Base-by-base conservation (phyloP, 2,329 filamentous ascomycete genomes). In the Fusarium sp. region DNA sequence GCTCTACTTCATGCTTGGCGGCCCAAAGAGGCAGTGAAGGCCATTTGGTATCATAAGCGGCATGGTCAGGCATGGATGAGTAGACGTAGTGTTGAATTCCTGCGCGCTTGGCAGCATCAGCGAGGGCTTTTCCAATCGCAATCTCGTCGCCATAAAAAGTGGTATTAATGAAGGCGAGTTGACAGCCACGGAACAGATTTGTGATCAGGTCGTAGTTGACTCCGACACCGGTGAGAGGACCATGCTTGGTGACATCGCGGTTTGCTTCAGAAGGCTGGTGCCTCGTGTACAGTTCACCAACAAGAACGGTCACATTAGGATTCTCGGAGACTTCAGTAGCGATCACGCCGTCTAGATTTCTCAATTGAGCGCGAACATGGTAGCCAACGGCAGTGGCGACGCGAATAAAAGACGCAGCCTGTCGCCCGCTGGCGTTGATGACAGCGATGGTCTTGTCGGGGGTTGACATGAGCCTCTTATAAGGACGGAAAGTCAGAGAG, bases 81-180 rank as follows among this genome's bases (percentile, higher is more conserved):
- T 97, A 99, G 77, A 99, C 88, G 79, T 94, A 97, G 80, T 98
- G 96, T 74, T 94, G 89, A 46, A 98, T 88, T 50, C 92, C 90
- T 38, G 91, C 92, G 73, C 87, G 89, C 79, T 96, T 95, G 54
- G 95, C 95, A 15, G 93, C 94, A 76, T 97, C 92, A 62, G 94
- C 96, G 63, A 97, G 86, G 3, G 92, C 92, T 77, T 92, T 91
- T 67, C 96, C 96, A 72, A 97, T 97, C 38, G 90, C 89, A 61
- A 96, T 86, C 83, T 99, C 96, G 80, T 98, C 94, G 52, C 95
- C 96, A 83, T 97, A 97, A 75, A 97, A 97, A 7, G 94, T 97
- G 41, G 96, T 99, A 83, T 99, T 99, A 83, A 98, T 94, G 80
- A 98, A 99, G 62, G 96, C 96, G 52, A 97, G 86, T 73, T 97